A percentile compares a stretch with the other conserved stretches of the same genome.
Evolutionary conservation across 495 filamentous ascomycete species (phyloP).

Genomic region (Rostrohypoxylon terebratum): DNA sequence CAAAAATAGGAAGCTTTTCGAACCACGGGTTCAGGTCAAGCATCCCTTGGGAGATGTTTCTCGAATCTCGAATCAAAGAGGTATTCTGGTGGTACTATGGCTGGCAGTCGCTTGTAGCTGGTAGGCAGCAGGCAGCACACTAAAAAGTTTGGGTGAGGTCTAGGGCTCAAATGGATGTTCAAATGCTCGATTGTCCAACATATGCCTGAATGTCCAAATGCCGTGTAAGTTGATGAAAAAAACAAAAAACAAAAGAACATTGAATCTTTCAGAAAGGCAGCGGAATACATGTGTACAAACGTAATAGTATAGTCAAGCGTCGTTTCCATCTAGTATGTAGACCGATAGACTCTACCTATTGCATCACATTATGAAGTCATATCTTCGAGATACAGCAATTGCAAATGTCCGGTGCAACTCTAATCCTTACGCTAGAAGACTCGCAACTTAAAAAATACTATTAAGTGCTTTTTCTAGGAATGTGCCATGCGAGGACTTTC

Average conservation of each 20-base stretch:
- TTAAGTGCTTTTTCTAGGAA: slow-evolving; percentile 5
- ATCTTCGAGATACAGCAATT: neutral
- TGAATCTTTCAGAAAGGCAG: neutral
- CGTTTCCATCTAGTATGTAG: slow-evolving; percentile 3
- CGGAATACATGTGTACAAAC: neutral
- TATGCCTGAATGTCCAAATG: neutral
- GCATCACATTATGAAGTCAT: neutral
- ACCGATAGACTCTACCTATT: neutral
- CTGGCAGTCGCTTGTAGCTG: neutral
- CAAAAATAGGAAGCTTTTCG: slow-evolving; percentile 27
- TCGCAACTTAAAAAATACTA: slow-evolving; percentile 25
- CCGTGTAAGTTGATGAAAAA: slow-evolving; percentile 3
- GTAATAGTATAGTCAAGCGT: neutral
- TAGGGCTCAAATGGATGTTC: neutral
- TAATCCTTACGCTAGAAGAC: slow-evolving; percentile 23
- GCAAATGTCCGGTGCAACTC: slow-evolving; percentile 11
- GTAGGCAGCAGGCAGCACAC: neutral
- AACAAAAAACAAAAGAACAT: neutral
- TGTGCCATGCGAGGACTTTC: neutral
- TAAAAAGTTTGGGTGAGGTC: neutral
- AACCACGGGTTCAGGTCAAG: slow-evolving; percentile 35
- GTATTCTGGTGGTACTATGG: neutral
- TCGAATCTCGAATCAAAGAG: slow-evolving; percentile 32
- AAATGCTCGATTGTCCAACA: no score
- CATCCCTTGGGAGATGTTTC: slow-evolving; percentile 32